Evolutionary conservation across 1,284 basidiomycete species (phyloP), one percentile per base, ranked within the genome.

Genomic region (Cutaneotrichosporon spelunceum): DNA sequence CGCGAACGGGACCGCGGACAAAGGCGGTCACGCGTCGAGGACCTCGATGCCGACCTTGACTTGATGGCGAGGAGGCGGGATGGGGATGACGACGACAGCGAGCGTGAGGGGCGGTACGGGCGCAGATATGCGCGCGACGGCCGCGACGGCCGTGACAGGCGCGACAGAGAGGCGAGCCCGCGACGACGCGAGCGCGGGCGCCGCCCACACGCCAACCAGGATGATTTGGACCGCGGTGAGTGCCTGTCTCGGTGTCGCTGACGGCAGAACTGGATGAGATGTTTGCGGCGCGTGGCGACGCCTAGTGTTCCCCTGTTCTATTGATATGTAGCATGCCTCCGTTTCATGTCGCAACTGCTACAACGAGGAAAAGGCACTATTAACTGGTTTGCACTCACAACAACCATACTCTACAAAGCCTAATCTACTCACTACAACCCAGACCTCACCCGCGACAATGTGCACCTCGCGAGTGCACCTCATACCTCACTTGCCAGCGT

Each of bases 11-110:
- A 42, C 7, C 48, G 67, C 19, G 59, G 60, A 21, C 60, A 59
- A 13, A 34, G 59, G 30, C 54, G 53, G 4, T 44, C 60, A 21
- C 71, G 69, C 9, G 66, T 65, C 24, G 72, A 71, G 24, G 76
- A 78, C 64, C 64, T 78, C 34, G 76, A 78, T 64, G 61, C 63
- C 24, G 73, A 78, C 53, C 61, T 78, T 47, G 76, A 76, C 57
- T 59, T 62, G 26, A 68, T 77, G 59, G 65, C 67, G 2, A 56
- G 56, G 36, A 21, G 65, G 14, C 39, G 69, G 23, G 52, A 52
- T 7, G 66, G 58, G 2, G 59, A 64, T 5, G 61, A 62, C 19
- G 69, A 65, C 19, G 62, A 47, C 14, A 30, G 57, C 48, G 39
- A 26, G 24, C 53, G 53, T 21, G 56, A 60, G n/a, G 33, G 55